Evolutionary conservation across 2,329 filamentous ascomycete genomes (phyloP), one percentile per base, ranked within the genome.

Genomic region (Colletotrichum kahawae): DNA sequence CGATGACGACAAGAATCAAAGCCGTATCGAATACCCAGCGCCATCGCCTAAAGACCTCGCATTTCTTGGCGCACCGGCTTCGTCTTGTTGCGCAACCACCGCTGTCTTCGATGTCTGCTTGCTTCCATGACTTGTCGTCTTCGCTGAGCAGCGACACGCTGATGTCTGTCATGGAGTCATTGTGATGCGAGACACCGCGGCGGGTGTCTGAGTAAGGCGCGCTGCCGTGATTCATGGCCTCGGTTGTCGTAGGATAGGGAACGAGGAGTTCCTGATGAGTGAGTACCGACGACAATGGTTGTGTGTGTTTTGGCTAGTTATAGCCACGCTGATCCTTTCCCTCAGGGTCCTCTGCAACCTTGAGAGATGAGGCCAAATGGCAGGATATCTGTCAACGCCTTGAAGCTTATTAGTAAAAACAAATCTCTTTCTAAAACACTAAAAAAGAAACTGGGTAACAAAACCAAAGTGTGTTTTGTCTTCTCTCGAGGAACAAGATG

Each of bases 1-100:
- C 80, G 38, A 85, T 65, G 60, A 86, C 82, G 3, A 83, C 78
- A 7, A 84, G 51, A 1, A 86, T 67, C 4, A 87, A 76, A 2
- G 82, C 75, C 7, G 80, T 82, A 71, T 86, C 84, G 6, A 86
- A 62, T 4, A 84, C 38, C 79, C 83, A 77, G 54, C 75, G 73
- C 76, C 76, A 77, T 10, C 74, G 66, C 13, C 43, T 38, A 24
- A 72, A 63, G 34, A 29, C 18, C 38, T 31, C 27, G 16, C 43
- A 59, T 34, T 38, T 33, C 57, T 29, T 74, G 5, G 70, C 64
- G 59, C 64, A 67, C 14, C 56, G 29, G 5, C 36, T 54, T 18
- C 14, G 21, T 18, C 27, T 16, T 60, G 56, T 48, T 21, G 63
- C 48, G 18, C 31, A 38, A 43, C 70, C 10, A 12, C n/a, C 4